Evolutionary conservation across 1,139 yeast species (phyloP).

Genomic region (Zygoascus meyerae): DNA sequence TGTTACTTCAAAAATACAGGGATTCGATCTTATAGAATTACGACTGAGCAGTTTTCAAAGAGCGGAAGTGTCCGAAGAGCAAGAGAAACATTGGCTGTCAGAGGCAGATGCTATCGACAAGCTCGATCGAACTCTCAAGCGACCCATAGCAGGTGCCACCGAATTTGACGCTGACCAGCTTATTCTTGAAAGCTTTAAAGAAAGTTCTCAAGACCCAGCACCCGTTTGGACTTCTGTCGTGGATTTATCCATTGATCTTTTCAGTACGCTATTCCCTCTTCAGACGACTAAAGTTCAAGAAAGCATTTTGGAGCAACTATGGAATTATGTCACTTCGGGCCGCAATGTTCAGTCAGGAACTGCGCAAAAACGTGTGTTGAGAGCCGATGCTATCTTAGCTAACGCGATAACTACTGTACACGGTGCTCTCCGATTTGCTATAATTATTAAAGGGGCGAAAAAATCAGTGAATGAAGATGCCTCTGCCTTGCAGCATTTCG

Average conservation of each 20-base stretch:
- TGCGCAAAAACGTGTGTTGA: constrained; percentile 28
- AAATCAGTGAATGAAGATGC: constrained; percentile 9
- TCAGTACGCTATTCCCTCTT: constrained; percentile 63
- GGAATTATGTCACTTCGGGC: constrained; percentile 40
- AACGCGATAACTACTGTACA: constrained; percentile 62
- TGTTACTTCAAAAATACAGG: constrained; percentile 28
- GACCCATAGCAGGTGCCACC: constrained; percentile 23
- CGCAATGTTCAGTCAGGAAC: constrained; percentile 22
- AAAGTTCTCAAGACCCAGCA: constrained; percentile 10
- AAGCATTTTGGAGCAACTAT: constrained; percentile 73
- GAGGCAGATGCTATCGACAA: constrained; percentile 23
- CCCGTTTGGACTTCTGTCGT: constrained; percentile 47
- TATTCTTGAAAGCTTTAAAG: constrained; percentile 11
- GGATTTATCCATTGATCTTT: constrained; percentile 73
- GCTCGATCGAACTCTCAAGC: constrained; percentile 19
- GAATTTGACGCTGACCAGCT: constrained; percentile 28
- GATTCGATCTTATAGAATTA: constrained; percentile 21
- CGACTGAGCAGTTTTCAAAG: constrained; percentile 12
- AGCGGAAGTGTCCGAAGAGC: constrained; percentile 18
- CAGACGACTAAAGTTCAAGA: constrained; percentile 79
- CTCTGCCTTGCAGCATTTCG: constrained; percentile 8
- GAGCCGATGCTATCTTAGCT: constrained; percentile 45
- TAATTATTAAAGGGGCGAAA: constrained; percentile 13
- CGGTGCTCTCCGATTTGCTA: constrained; percentile 41
- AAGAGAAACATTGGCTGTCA: constrained; percentile 27